phyloP scores from a whole-genome alignment of 2,329 filamentous ascomycete species.

The Acarospora socialis region DNA sequence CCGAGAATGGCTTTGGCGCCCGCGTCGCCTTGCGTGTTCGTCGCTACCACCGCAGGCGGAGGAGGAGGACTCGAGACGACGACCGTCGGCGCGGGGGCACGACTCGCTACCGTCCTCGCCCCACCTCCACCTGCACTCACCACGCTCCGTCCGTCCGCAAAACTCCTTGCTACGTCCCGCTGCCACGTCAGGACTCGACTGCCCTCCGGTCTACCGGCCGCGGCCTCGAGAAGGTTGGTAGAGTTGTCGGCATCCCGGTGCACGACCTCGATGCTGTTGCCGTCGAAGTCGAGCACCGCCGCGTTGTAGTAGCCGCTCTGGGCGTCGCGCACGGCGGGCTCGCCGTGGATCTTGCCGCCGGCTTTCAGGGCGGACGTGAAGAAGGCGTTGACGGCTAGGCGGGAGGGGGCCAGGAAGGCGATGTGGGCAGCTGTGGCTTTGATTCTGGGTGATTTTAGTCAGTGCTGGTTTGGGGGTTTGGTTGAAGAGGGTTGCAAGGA shows the following conservation, averaged over 20 bases:
- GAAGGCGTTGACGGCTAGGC: slow-evolving; percentile 54
- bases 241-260: slow-evolving; percentile 4
- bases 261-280: slow-evolving; percentile 70
- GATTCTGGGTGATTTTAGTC: slow-evolving; percentile 23
- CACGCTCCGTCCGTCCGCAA: neutral
- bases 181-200: slow-evolving; percentile 32
- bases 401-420: slow-evolving; percentile 53
- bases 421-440: slow-evolving; percentile 45
- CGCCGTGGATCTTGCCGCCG: slow-evolving; percentile 43
- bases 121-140: too few relatives aligned
- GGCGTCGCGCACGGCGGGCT: slow-evolving; percentile 39
- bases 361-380: slow-evolving; percentile 55
- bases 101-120: too few relatives aligned
- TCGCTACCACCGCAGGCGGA: too few relatives aligned
- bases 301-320: slow-evolving; percentile 46
- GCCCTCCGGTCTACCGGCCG: slow-evolving; percentile 12
- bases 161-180: slow-evolving; percentile 23
- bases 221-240: too few relatives aligned
- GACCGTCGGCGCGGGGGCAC: slow-evolving; percentile 9
- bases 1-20: slow-evolving; percentile 54
- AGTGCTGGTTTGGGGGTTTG: too few relatives aligned
- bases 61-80: slow-evolving; percentile 13
- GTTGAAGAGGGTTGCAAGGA: slow-evolving; percentile 24
- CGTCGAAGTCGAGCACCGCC: slow-evolving; percentile 61
- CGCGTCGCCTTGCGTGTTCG: slow-evolving; percentile 29